Evolutionary conservation across 1,139 yeast species (phyloP).

Genomic region (Nakaseomyces bracarensis): DNA sequence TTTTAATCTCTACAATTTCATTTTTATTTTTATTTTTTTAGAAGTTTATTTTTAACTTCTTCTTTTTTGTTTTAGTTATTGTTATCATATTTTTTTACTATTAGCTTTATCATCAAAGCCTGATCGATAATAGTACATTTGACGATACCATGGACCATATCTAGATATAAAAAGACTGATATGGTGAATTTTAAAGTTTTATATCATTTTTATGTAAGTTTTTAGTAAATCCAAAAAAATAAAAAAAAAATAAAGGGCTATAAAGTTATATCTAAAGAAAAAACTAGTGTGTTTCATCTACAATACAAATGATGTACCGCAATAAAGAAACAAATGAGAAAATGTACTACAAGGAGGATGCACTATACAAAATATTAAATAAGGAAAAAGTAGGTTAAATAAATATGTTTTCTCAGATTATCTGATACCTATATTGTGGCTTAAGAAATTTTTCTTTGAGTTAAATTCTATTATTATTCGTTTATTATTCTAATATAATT

Average conservation of each 20-base stretch:
- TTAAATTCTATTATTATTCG: too few relatives aligned
- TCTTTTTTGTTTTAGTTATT: not conserved
- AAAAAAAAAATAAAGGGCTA: not conserved
- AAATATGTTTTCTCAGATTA: not conserved
- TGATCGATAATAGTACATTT: too few relatives aligned
- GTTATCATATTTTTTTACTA: too few relatives aligned
- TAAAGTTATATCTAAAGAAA: too few relatives aligned
- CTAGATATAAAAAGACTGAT: not conserved
- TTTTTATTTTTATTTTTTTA: not conserved
- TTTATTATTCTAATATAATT: too few relatives aligned
- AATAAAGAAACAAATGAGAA: too few relatives aligned
- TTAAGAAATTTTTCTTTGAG: too few relatives aligned
- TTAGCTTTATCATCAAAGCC: too few relatives aligned
- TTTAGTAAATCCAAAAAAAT: not conserved
- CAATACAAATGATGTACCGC: too few relatives aligned
- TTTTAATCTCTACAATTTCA: not conserved
- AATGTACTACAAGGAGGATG: too few relatives aligned
- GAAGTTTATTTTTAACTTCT: not conserved
- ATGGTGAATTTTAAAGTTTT: not conserved
- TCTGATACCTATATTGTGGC: too few relatives aligned
- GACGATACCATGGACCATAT: conserved; percentile 1
- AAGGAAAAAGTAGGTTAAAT: not conserved
- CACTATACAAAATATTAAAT: not conserved
- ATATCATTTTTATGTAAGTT: not conserved
- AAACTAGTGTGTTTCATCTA: too few relatives aligned